These are phyloP conservation scores for Ascomycota sp. DNA, from an alignment of 2,329 filamentous ascomycete genomes.

Conservation along the genomic window DNA sequence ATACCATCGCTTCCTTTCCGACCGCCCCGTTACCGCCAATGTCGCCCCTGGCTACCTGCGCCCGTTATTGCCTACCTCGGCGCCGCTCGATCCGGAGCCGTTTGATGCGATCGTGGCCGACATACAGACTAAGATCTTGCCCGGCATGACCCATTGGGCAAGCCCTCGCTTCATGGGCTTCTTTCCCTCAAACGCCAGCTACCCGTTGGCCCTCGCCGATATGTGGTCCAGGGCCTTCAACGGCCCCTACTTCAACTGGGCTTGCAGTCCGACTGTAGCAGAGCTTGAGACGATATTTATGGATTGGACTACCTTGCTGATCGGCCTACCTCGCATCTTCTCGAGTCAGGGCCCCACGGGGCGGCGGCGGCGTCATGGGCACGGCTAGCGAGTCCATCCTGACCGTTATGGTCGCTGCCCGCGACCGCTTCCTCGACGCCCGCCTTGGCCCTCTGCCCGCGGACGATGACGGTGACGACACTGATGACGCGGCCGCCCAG, in stretches of 20 bases:
- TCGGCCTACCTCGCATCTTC: constrained; percentile 55
- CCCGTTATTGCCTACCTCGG: constrained; percentile 49
- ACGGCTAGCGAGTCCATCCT: constrained; percentile 75
- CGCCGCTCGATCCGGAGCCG: constrained; percentile 45
- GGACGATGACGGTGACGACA: constrained; percentile 45
- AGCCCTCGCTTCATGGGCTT: constrained; percentile 92
- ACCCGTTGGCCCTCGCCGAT: constrained; percentile 73
- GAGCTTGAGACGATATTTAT: constrained; percentile 85
- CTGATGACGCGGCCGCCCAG: no score
- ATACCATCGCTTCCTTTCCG: no score
- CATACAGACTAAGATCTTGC: constrained; percentile 70
- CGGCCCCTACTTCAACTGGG: constrained; percentile 90
- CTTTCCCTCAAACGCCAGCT: constrained; percentile 68
- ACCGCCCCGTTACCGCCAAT: no score
- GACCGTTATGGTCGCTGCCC: constrained; percentile 69
- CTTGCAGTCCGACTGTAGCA: constrained; percentile 78
- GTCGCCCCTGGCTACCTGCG: constrained; percentile 74
- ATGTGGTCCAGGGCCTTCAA: constrained; percentile 81
- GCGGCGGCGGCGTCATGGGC: constrained; percentile 88
- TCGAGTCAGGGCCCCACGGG: constrained; percentile 50
- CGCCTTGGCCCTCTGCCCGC: constrained; percentile 28
- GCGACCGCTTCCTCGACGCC: constrained; percentile 55
- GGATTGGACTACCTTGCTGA: constrained; percentile 69
- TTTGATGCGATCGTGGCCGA: constrained; percentile 70
- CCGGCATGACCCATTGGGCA: constrained; percentile 88